Percentiles rank a stretch among this genome's conserved stretches.
Conservation (phyloP, 73 alveolate species). For the Diophrys appendiculata region DNA sequence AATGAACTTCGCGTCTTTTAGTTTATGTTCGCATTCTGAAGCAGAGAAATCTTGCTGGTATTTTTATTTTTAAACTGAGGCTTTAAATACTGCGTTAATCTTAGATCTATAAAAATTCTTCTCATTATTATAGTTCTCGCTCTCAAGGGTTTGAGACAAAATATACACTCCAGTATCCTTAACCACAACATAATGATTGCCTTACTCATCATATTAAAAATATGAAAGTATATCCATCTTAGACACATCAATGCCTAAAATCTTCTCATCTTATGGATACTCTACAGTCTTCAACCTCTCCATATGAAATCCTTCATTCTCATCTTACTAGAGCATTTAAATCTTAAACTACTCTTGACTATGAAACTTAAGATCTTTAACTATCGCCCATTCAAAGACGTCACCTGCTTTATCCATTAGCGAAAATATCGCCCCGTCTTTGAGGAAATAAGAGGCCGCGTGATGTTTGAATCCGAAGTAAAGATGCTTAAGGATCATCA, state of each 20-base stretch:
- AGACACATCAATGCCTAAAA: background rate
- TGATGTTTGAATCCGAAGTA: background rate
- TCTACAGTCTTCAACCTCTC: background rate
- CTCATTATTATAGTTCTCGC: background rate
- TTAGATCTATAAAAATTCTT: background rate
- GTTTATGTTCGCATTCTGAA: too few species aligned
- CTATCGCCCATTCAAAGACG: background rate
- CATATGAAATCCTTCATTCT: background rate
- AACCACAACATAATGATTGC: conserved; percentile 5
- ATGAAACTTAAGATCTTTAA: background rate
- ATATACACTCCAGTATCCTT: conserved; percentile 20
- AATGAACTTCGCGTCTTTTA: too few species aligned
- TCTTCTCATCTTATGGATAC: conserved; percentile 20
- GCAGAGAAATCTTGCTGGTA: too few species aligned
- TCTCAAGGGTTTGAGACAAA: conserved; percentile 11
- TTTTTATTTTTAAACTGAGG: too few species aligned
- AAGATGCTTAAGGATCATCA: conserved; percentile 42
- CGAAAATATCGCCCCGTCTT: background rate
- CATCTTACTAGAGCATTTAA: conserved; percentile 9
- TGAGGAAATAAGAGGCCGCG: background rate
- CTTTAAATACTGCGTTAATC: too few species aligned
- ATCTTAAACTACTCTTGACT: background rate
- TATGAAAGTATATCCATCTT: conserved; percentile 14
- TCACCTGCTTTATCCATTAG: background rate
- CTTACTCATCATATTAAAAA: conserved; percentile 24